phyloP scores from a whole-genome alignment of 768 basidiomycete genomes.

The Cubamyces sp. region DNA sequence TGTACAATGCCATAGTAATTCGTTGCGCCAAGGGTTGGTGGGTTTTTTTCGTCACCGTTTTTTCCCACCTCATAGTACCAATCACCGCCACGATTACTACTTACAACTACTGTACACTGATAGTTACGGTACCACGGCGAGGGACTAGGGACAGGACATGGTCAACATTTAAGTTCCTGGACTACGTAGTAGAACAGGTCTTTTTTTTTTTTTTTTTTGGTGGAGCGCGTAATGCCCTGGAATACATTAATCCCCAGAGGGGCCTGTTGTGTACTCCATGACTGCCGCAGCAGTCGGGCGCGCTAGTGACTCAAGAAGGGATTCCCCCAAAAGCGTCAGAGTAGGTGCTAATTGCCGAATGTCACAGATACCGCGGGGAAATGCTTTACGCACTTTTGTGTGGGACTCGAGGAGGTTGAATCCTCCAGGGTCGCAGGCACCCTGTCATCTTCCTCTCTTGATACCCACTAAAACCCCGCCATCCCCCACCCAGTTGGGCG shows the following conservation, averaged over 20 bases:
- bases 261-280: background rate
- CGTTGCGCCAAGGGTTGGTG: no score
- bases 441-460: background rate
- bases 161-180: no score
- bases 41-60: no score
- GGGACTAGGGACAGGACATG: no score
- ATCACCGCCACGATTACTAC: no score
- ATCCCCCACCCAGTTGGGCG: background rate
- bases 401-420: constrained; percentile 7
- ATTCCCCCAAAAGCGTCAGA: background rate
- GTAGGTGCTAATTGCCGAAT: background rate
- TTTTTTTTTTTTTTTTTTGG: no score
- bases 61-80: no score
- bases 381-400: constrained; percentile 18
- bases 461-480: constrained; percentile 17
- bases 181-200: no score
- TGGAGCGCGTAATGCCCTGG: no score
- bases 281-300: background rate
- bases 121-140: no score
- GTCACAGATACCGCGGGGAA: constrained; percentile 1
- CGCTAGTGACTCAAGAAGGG: background rate
- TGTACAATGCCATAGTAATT: no score
- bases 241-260: constrained; percentile 4
- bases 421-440: background rate
- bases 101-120: no score